A percentile compares a stretch with the other conserved stretches of the same genome.
Conservation (phyloP, 116 monocot genomes). For the Trichopus zeylanicus region DNA sequence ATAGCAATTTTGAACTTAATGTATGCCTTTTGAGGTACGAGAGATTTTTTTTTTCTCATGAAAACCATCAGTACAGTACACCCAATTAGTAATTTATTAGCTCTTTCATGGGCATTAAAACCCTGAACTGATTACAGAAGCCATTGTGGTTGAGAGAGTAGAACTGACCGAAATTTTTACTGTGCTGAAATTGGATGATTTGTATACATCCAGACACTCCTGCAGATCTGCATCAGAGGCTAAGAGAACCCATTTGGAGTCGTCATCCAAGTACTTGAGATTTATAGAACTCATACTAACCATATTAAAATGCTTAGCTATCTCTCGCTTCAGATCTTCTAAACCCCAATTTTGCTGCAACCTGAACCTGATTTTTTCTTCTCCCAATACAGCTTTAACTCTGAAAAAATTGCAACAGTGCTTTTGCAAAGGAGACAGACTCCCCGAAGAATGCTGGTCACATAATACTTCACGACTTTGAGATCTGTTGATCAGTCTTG, state of each 20-base stretch:
- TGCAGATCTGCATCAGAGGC: conserved; percentile 69
- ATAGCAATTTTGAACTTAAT: too few relatives aligned
- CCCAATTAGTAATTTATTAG: too few relatives aligned
- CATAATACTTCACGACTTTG: conserved; percentile 6
- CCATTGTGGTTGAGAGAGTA: not conserved
- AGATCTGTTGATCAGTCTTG: conserved; percentile 7
- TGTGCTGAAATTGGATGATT: conserved; percentile 19
- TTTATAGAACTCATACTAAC: conserved; percentile 10
- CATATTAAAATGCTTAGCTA: conserved; percentile 38
- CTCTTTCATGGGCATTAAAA: not conserved
- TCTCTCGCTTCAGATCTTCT: conserved; percentile 40
- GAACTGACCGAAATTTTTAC: conserved; percentile 40
- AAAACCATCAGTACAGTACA: too few relatives aligned
- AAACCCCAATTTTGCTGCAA: conserved; percentile 43
- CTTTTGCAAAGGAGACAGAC: not conserved
- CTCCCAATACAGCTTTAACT: conserved; percentile 54
- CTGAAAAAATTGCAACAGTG: conserved; percentile 16
- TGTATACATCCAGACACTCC: conserved; percentile 64
- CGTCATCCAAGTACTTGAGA: conserved; percentile 85
- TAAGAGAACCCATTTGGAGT: conserved; percentile 73
- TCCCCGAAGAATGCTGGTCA: conserved; percentile 8
- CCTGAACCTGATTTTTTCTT: conserved; percentile 49
- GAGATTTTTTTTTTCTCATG: too few relatives aligned
- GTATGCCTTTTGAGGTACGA: too few relatives aligned
- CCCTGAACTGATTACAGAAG: not conserved